Evolutionary conservation across 306 rosid genomes (phyloP).

Genomic region (Cucumis melo): DNA sequence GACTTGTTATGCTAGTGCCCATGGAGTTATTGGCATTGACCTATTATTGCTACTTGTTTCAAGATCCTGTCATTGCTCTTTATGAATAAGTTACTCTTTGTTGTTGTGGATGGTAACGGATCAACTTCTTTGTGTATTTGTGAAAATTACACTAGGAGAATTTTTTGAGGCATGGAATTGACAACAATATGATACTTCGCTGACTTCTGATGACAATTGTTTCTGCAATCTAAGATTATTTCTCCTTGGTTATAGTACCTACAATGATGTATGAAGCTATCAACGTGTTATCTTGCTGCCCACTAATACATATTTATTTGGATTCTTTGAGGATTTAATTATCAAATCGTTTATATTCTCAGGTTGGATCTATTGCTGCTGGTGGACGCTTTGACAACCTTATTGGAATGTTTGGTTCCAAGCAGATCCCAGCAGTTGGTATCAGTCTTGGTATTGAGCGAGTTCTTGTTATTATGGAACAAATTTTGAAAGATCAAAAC

Average conservation of each 20-base stretch:
- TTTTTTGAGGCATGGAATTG: not conserved
- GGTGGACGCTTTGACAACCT: constrained; percentile 94
- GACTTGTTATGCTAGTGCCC: not conserved
- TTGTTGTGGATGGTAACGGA: not conserved
- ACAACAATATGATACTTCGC: not conserved
- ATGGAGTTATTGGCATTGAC: too few species aligned
- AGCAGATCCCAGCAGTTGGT: constrained; percentile 86
- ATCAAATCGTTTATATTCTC: constrained; percentile 7
- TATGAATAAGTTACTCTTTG: not conserved
- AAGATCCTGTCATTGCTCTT: not conserved
- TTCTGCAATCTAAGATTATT: not conserved
- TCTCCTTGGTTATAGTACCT: not conserved
- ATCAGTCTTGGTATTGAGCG: constrained; percentile 96
- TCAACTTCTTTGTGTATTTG: not conserved
- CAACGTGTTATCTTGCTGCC: not conserved
- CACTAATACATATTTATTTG: not conserved
- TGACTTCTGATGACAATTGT: not conserved
- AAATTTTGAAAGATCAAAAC: constrained; percentile 46
- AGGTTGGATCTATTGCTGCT: constrained; percentile 93
- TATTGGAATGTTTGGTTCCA: constrained; percentile 84
- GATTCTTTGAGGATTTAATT: not conserved
- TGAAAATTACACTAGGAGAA: not conserved
- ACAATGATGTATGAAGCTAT: not conserved
- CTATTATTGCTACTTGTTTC: not conserved
- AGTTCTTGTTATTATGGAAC: constrained; percentile 85